Percentiles rank a stretch among this genome's conserved stretches.
Evolutionary conservation across 148 eudicot genomes (phyloP).

Genomic region (Rheum nobile): DNA sequence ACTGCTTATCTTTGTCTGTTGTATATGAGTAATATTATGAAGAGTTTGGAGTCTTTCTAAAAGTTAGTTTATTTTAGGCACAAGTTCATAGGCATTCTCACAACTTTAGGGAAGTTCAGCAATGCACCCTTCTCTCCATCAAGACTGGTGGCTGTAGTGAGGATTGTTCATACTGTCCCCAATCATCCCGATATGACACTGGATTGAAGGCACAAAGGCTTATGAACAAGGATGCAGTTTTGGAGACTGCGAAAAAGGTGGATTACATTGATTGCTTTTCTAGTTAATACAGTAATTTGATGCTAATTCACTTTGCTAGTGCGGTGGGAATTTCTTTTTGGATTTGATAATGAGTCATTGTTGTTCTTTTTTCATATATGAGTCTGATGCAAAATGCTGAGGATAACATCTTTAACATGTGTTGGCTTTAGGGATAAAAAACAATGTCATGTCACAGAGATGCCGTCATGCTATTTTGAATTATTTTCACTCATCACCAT

Average conservation of each 20-base stretch:
- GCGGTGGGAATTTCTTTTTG: not conserved
- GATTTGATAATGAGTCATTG: not conserved
- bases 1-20: not conserved
- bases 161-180: slow-evolving; percentile 96
- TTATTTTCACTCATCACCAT: not conserved
- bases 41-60: not conserved
- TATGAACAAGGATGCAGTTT: slow-evolving; percentile 72
- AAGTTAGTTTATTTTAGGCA: slow-evolving; percentile 38
- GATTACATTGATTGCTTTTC: not conserved
- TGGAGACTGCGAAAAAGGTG: slow-evolving; percentile 84
- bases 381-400: not conserved
- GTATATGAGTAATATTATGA: not conserved
- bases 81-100: slow-evolving; percentile 98
- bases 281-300: not conserved
- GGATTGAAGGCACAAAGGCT: slow-evolving; percentile 75
- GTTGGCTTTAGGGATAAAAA: not conserved
- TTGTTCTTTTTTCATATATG: not conserved
- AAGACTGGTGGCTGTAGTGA: slow-evolving; percentile 99
- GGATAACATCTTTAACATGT: not conserved
- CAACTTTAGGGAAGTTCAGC: slow-evolving; percentile 97
- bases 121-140: slow-evolving; percentile 93
- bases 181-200: slow-evolving; percentile 82
- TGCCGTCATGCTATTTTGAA: not conserved
- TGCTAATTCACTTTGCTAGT: not conserved
- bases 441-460: not conserved